phyloP scores from a whole-genome alignment of 768 basidiomycete genomes.

The Amanita molliuscula region DNA sequence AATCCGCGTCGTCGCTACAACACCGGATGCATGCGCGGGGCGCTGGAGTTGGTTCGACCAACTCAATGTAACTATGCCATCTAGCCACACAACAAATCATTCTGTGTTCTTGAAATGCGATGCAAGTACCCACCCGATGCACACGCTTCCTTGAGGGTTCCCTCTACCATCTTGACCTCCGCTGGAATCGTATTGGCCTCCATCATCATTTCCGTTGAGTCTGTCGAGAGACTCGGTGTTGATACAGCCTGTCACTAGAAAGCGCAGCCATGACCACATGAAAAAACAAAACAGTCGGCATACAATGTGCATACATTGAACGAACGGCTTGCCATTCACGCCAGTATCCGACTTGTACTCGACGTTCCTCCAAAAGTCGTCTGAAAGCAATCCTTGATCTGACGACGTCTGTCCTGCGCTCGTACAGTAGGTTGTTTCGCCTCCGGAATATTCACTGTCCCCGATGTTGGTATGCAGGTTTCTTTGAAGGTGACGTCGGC shows the following conservation, averaged over 20 bases:
- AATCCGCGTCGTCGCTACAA: slow-evolving; percentile 44
- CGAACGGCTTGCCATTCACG: slow-evolving; percentile 28
- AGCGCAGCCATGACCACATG: not conserved
- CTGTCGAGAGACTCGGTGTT: slow-evolving; percentile 28
- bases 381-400: slow-evolving; percentile 36
- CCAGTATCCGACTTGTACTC: slow-evolving; percentile 32
- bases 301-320: slow-evolving; percentile 27
- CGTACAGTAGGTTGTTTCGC: slow-evolving; percentile 46
- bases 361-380: slow-evolving; percentile 41
- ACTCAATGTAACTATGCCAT: slow-evolving; percentile 50
- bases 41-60: slow-evolving; percentile 42
- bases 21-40: slow-evolving; percentile 47
- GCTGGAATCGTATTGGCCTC: slow-evolving; percentile 51
- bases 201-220: slow-evolving; percentile 35
- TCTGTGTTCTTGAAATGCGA: not conserved
- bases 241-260: slow-evolving; percentile 48
- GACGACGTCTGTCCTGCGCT: slow-evolving; percentile 25
- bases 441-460: slow-evolving; percentile 44
- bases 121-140: slow-evolving; percentile 30
- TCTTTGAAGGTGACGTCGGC: slow-evolving; percentile 13
- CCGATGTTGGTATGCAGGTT: slow-evolving; percentile 44
- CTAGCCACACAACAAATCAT: slow-evolving; percentile 12
- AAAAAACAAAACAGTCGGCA: not conserved
- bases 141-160: slow-evolving; percentile 41
- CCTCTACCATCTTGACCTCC: slow-evolving; percentile 42